These are phyloP conservation scores for Coemansia sp. DNA, from an alignment of 192 early-diverging fungal species.

Conservation along the genomic window DNA sequence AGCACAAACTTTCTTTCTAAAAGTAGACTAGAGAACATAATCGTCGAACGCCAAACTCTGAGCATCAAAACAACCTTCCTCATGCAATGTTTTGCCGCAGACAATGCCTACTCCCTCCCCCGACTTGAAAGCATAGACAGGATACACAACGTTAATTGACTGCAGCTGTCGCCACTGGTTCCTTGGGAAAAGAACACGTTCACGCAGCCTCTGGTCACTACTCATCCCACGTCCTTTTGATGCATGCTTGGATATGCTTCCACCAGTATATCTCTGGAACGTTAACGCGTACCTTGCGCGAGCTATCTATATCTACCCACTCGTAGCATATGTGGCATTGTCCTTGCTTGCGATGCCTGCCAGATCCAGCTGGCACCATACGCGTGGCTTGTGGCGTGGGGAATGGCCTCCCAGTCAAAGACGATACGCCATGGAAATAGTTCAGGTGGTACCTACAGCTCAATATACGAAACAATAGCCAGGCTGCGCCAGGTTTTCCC, in stretches of 20 bases:
- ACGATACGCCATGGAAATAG: conserved; percentile 58
- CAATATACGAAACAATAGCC: neutral
- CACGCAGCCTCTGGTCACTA: neutral
- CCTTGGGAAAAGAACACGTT: neutral
- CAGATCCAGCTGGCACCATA: neutral
- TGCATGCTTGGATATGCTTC: conserved; percentile 58
- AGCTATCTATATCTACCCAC: conserved; percentile 52
- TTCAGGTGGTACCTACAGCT: conserved; percentile 57
- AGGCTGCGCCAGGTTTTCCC: neutral
- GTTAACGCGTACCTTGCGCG: conserved; percentile 42
- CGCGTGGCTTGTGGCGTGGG: conserved; percentile 36
- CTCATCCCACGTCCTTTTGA: conserved; percentile 38
- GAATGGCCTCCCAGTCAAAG: conserved; percentile 52
- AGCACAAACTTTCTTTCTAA: conserved; percentile 3
- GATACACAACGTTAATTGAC: neutral
- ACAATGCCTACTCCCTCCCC: conserved; percentile 3
- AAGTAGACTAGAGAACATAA: neutral
- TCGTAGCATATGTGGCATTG: conserved; percentile 46
- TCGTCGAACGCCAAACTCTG: neutral
- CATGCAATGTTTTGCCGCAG: conserved; percentile 11
- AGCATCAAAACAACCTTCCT: neutral
- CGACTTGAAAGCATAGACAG: neutral
- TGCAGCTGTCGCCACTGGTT: neutral
- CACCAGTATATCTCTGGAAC: conserved; percentile 60
- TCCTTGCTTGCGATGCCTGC: conserved; percentile 35